phyloP scores from a whole-genome alignment of 2,329 filamentous ascomycete species.

The Exophiala dermatitidis region DNA sequence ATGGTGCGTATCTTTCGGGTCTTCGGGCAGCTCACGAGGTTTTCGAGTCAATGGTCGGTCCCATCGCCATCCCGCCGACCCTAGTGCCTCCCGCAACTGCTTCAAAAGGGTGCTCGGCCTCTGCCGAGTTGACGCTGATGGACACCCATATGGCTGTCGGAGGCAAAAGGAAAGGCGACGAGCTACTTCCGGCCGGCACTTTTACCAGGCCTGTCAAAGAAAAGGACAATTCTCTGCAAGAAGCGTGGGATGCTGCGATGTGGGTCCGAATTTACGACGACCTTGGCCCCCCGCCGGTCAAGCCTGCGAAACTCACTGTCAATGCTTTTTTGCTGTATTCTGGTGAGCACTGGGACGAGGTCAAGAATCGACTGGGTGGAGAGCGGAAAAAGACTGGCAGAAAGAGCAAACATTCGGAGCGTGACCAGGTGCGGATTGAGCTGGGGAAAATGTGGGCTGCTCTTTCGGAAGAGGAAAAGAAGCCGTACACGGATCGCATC shows the following conservation, averaged over 20 bases:
- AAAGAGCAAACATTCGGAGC: constrained; percentile 52
- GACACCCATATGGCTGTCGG: constrained; percentile 24
- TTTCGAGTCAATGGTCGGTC: constrained; percentile 69
- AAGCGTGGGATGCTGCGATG: constrained; percentile 52
- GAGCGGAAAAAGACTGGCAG: constrained; percentile 49
- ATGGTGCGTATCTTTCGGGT: constrained; percentile 91
- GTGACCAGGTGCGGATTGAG: constrained; percentile 72
- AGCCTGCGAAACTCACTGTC: constrained; percentile 64
- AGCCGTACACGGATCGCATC: constrained; percentile 70
- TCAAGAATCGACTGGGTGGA: constrained; percentile 61
- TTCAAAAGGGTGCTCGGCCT: constrained; percentile 10
- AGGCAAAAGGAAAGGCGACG: constrained; percentile 27
- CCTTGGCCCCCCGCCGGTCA: constrained; percentile 68
- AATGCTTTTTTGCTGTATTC: constrained; percentile 90
- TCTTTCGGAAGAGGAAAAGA: constrained; percentile 60
- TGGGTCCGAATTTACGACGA: constrained; percentile 49
- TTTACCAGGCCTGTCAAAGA: constrained; percentile 26
- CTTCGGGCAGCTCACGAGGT: constrained; percentile 83
- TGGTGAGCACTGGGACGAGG: constrained; percentile 60
- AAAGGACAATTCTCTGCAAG: constrained; percentile 31
- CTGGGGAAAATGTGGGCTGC: constrained; percentile 89
- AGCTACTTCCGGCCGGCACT: constrained; percentile 25
- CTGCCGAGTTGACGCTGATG: constrained; percentile 34
- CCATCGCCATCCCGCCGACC: constrained; percentile 68
- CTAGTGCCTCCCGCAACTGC: constrained; percentile 58